These are phyloP conservation scores for Delonix regia DNA, from an alignment of 306 rosid genomes.

Conservation along the genomic window DNA sequence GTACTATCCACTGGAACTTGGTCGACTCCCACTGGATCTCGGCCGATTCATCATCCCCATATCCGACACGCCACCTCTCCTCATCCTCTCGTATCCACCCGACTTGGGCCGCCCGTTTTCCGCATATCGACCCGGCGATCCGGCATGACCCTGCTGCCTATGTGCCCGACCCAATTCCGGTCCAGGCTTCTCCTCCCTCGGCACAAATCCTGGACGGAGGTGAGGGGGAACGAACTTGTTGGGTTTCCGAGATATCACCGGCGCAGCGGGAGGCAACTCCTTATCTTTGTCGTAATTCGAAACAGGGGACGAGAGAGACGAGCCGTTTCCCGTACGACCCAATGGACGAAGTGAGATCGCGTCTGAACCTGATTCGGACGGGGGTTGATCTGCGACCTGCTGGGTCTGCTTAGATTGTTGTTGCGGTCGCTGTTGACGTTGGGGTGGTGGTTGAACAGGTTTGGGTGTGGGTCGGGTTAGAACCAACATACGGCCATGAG, in stretches of 20 bases:
- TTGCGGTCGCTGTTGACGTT: slow-evolving; percentile 14
- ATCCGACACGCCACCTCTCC: slow-evolving; percentile 48
- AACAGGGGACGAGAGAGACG: slow-evolving; percentile 39
- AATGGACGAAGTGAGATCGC: slow-evolving; percentile 77
- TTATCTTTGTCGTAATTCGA: slow-evolving; percentile 41
- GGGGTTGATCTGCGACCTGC: slow-evolving; percentile 39
- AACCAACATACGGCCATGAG: slow-evolving; percentile 84
- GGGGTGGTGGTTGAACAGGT: slow-evolving; percentile 44
- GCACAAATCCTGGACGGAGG: slow-evolving; percentile 77
- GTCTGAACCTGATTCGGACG: slow-evolving; percentile 44
- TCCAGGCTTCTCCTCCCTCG: slow-evolving; percentile 48
- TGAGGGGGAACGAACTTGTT: slow-evolving; percentile 84
- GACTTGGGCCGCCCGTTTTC: slow-evolving; percentile 71
- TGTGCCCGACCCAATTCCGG: slow-evolving; percentile 49
- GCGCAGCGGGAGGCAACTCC: slow-evolving; percentile 35
- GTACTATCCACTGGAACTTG: slow-evolving; percentile 57
- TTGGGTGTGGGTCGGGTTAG: slow-evolving; percentile 67
- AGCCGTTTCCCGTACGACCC: slow-evolving; percentile 56
- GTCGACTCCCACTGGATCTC: slow-evolving; percentile 49
- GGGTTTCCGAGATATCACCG: slow-evolving; percentile 39
- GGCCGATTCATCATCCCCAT: slow-evolving; percentile 51
- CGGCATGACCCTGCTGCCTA: slow-evolving; percentile 38
- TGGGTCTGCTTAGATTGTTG: slow-evolving; percentile 32
- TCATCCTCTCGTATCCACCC: slow-evolving; percentile 62
- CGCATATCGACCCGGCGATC: slow-evolving; percentile 38